phyloP scores from a whole-genome alignment of 805 yeast genomes.

The Vanderwaltozyma polyspora region DNA sequence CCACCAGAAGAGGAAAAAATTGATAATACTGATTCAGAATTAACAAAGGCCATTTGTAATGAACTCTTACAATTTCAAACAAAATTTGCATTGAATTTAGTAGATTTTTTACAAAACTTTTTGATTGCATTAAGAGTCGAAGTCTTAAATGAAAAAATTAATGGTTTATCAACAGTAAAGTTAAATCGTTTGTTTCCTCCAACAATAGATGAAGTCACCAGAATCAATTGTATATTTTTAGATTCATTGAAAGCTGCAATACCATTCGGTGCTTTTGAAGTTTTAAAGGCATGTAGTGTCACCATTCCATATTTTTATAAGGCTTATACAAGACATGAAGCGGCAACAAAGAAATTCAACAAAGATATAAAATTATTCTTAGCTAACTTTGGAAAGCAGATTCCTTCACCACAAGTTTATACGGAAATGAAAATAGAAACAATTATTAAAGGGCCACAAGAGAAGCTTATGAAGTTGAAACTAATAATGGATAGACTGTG shows the following conservation, averaged over 20 bases:
- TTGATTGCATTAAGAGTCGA: constrained; percentile 67
- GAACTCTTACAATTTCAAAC: constrained; percentile 68
- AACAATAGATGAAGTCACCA: constrained; percentile 84
- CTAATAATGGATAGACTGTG: constrained; percentile 54
- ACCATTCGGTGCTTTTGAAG: constrained; percentile 62
- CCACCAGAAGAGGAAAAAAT: constrained; percentile 36
- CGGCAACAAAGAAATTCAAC: constrained; percentile 65
- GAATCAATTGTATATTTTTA: constrained; percentile 76
- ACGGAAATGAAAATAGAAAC: constrained; percentile 45
- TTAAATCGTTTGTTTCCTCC: constrained; percentile 83
- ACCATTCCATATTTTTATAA: constrained; percentile 85
- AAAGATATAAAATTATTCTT: constrained; percentile 34
- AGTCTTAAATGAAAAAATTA: constrained; percentile 45
- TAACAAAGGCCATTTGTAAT: constrained; percentile 32
- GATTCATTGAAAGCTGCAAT: constrained; percentile 61
- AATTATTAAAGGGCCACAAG: constrained; percentile 50
- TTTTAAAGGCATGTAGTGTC: constrained; percentile 67
- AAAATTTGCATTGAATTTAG: constrained; percentile 58
- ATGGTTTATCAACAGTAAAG: constrained; percentile 46
- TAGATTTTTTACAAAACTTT: constrained; percentile 65
- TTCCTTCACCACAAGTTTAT: constrained; percentile 26
- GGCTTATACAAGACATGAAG: constrained; percentile 89
- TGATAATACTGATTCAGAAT: constrained; percentile 21
- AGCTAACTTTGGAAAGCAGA: constrained; percentile 23
- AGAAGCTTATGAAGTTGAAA: constrained; percentile 62